Conservation (phyloP, 352 stramenopile species). For the Phytophthora sp. region DNA sequence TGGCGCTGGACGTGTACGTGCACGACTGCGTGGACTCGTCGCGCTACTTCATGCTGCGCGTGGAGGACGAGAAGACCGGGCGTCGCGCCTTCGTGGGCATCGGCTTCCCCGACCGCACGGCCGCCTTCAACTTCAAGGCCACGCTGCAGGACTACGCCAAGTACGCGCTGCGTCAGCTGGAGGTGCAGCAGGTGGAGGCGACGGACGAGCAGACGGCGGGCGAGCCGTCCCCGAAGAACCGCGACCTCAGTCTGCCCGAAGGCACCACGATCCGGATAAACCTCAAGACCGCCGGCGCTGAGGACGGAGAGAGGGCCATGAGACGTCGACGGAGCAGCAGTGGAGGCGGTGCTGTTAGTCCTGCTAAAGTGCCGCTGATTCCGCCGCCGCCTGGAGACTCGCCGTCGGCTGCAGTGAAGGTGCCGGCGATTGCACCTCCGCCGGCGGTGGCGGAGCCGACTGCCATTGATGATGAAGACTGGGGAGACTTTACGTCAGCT, state of each 20-base stretch:
- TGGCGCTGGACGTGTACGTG: conserved; percentile 75
- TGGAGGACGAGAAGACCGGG: conserved; percentile 78
- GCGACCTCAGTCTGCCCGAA: conserved; percentile 70
- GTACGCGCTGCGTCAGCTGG: conserved; percentile 71
- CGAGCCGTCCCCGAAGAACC: conserved; percentile 36
- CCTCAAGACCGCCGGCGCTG: conserved; percentile 50
- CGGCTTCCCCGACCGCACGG: conserved; percentile 77
- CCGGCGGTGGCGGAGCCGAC: conserved; percentile 26
- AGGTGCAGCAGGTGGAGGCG: conserved; percentile 36
- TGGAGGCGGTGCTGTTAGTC: conserved; percentile 34
- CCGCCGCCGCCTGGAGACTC: conserved; percentile 55
- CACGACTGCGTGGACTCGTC: conserved; percentile 90
- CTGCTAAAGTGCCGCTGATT: conserved; percentile 59
- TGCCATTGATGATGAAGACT: conserved; percentile 68
- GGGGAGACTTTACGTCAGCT: conserved; percentile 84
- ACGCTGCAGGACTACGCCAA: conserved; percentile 86
- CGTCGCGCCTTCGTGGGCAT: conserved; percentile 81
- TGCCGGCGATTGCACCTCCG: conserved; percentile 28
- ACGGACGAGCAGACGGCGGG: conserved; percentile 3
- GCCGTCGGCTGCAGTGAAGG: conserved; percentile 13
- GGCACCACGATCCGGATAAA: conserved; percentile 84
- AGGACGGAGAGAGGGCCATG: conserved; percentile 30
- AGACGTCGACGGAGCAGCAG: conserved; percentile 31
- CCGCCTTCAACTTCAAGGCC: conserved; percentile 88
- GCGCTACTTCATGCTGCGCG: conserved; percentile 88